Evolutionary conservation across 2,329 filamentous ascomycete species (phyloP).

Genomic region (Xylaria sp.): DNA sequence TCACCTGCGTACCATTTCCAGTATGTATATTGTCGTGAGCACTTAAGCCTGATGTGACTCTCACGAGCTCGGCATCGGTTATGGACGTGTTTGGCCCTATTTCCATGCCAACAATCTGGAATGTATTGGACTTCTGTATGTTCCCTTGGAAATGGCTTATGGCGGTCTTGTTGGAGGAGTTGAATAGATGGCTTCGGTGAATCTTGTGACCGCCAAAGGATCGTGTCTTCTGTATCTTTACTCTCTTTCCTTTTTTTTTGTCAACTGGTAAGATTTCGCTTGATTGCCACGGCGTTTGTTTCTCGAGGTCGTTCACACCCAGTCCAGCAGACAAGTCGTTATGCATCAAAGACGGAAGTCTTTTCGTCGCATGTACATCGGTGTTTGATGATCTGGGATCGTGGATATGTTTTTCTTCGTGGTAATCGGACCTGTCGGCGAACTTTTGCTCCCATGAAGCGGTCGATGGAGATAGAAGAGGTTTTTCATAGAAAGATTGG

Average conservation of each 20-base stretch:
- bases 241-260: background rate
- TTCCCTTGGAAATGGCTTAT: conserved; percentile 11
- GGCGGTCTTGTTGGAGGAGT: background rate
- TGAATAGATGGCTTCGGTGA: background rate
- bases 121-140: background rate
- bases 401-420: background rate
- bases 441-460: background rate
- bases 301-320: background rate
- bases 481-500: background rate
- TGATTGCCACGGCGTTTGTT: too few species aligned
- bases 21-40: conserved; percentile 5
- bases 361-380: background rate
- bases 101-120: conserved; percentile 7
- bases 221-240: background rate
- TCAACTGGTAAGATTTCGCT: background rate
- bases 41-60: background rate
- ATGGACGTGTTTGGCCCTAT: conserved; percentile 7
- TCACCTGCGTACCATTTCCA: conserved; percentile 8
- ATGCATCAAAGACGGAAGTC: background rate
- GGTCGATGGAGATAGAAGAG: background rate
- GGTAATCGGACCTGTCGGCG: background rate
- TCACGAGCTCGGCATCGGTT: conserved; percentile 16
- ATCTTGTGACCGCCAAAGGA: background rate
- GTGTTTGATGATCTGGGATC: background rate
- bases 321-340: background rate